These are phyloP conservation scores for Pichia cabralensis DNA, from an alignment of 805 yeast species.

Conservation along the genomic window DNA sequence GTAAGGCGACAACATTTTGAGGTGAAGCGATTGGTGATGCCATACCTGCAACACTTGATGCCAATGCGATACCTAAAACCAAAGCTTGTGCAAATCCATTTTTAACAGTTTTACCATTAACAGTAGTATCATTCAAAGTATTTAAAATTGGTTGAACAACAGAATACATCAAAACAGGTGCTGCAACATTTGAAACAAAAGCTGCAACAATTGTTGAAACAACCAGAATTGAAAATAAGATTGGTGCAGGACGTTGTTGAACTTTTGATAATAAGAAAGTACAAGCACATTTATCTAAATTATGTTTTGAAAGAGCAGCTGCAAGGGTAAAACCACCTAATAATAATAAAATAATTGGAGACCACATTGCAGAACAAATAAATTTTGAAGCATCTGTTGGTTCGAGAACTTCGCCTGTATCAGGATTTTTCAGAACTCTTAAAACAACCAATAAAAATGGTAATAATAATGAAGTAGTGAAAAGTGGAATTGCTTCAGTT, in stretches of 20 bases:
- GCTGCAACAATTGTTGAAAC: conserved; percentile 81
- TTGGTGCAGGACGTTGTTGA: conserved; percentile 75
- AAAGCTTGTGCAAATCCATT: conserved; percentile 66
- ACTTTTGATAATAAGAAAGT: conserved; percentile 73
- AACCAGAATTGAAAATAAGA: conserved; percentile 71
- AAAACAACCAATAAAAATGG: conserved; percentile 74
- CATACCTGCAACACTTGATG: conserved; percentile 94
- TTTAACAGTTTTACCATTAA: conserved; percentile 7
- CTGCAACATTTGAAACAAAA: conserved; percentile 97
- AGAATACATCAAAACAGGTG: conserved; percentile 88
- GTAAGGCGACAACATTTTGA: conserved; percentile 86
- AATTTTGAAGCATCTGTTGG: conserved; percentile 68
- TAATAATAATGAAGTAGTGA: conserved; percentile 75
- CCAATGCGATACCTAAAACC: conserved; percentile 84
- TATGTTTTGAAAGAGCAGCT: conserved; percentile 85
- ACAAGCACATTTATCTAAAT: conserved; percentile 78
- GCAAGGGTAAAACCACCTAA: conserved; percentile 94
- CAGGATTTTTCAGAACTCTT: conserved; percentile 54
- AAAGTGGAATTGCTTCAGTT: conserved; percentile 86
- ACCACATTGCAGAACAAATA: conserved; percentile 88
- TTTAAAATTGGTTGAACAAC: conserved; percentile 84
- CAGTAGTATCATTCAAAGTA: conserved; percentile 66
- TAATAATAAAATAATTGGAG: conserved; percentile 80
- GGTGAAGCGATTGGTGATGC: conserved; percentile 97
- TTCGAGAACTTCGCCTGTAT: conserved; percentile 38